Conservation (phyloP, 2,329 filamentous ascomycete species). For the Monosporascus ibericus region DNA sequence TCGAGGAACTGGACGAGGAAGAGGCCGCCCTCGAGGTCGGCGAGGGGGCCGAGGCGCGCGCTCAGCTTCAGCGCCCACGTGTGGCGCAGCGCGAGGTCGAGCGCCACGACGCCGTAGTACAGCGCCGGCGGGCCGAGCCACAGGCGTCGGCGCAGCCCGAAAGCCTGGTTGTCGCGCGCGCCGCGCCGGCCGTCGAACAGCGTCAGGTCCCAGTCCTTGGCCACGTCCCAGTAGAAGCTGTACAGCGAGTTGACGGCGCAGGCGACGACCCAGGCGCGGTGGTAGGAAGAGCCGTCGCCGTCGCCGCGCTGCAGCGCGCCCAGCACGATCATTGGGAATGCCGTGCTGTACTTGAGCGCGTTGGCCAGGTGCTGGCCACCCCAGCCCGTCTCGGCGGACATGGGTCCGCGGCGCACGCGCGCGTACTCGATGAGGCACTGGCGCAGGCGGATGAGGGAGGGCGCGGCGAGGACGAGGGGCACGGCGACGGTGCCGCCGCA, state of each 20-base stretch:
- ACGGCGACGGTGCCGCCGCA: slow-evolving; percentile 77
- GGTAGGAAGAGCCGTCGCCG: slow-evolving; percentile 38
- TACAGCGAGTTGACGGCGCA: slow-evolving; percentile 82
- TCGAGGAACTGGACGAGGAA: slow-evolving; percentile 85
- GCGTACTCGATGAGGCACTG: slow-evolving; percentile 88
- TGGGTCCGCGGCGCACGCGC: slow-evolving; percentile 57
- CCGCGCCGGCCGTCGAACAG: slow-evolving; percentile 64
- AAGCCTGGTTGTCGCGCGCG: slow-evolving; percentile 58
- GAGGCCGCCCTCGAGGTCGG: slow-evolving; percentile 81
- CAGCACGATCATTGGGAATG: slow-evolving; percentile 85
- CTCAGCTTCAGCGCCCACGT: slow-evolving; percentile 89
- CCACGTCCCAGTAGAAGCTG: slow-evolving; percentile 97
- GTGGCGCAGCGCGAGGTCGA: slow-evolving; percentile 78
- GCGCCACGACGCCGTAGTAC: slow-evolving; percentile 74
- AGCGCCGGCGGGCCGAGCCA: slow-evolving; percentile 65
- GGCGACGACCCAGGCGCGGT: slow-evolving; percentile 61
- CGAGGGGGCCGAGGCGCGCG: slow-evolving; percentile 73
- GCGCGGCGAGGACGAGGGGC: slow-evolving; percentile 76
- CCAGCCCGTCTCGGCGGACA: slow-evolving; percentile 57
- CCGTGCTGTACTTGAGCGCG: slow-evolving; percentile 88
- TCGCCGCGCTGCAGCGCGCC: slow-evolving; percentile 63
- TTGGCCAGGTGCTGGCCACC: slow-evolving; percentile 88
- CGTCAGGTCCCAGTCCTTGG: slow-evolving; percentile 93
- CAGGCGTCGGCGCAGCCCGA: slow-evolving; percentile 68
- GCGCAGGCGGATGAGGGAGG: slow-evolving; percentile 78